These are phyloP conservation scores for Mucor sp. DNA, from an alignment of 371 early-diverging fungal genomes.

Conservation along the genomic window DNA sequence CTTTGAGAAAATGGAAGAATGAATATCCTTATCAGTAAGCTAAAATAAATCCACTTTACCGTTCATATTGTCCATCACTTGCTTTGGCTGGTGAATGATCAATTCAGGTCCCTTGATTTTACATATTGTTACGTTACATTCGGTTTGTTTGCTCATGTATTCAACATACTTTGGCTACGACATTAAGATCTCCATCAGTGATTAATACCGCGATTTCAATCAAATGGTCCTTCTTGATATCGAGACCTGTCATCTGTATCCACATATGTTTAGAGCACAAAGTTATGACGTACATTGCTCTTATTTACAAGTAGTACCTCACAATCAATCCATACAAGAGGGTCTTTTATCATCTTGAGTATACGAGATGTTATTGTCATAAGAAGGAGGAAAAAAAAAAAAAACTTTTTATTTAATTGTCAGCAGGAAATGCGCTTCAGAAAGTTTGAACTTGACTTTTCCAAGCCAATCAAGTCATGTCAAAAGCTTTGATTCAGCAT, in stretches of 20 bases:
- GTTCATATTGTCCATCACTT: constrained; percentile 87
- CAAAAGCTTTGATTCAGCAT: not conserved
- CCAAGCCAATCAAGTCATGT: not conserved
- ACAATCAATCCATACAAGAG: constrained; percentile 92
- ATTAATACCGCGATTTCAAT: constrained; percentile 90
- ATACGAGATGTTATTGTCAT: not conserved
- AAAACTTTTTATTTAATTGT: not conserved
- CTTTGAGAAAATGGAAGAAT: constrained; percentile 28
- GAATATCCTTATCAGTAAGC: not conserved
- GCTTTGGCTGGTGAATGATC: constrained; percentile 77
- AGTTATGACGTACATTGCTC: not conserved
- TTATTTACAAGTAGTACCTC: constrained; percentile 49
- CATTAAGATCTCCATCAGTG: constrained; percentile 83
- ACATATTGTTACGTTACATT: not conserved
- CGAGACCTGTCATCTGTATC: constrained; percentile 70
- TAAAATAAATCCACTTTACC: constrained; percentile 24
- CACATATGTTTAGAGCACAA: not conserved
- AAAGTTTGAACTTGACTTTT: not conserved
- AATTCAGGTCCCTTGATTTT: constrained; percentile 70
- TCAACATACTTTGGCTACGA: constrained; percentile 69
- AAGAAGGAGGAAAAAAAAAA: not conserved
- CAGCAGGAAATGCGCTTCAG: not conserved
- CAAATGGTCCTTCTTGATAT: constrained; percentile 64
- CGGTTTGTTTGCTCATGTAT: not conserved
- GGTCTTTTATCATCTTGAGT: constrained; percentile 42